Conservation (phyloP, 2,329 filamentous ascomycete genomes). For the Ophiostoma angusticollis region DNA sequence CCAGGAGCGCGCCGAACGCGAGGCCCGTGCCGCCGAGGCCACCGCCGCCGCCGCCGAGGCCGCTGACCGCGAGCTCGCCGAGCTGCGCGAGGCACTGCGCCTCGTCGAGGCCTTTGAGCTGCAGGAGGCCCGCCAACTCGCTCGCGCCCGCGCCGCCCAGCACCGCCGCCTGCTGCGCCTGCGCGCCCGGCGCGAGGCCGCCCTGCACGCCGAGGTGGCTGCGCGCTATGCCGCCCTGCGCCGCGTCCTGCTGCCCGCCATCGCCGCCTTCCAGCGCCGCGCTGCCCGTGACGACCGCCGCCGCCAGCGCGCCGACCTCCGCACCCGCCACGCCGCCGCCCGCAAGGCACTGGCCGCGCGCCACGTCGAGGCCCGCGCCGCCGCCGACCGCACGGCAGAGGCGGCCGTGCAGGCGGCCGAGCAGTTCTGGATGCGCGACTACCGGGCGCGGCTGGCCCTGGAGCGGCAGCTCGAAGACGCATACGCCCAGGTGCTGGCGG, state of each 20-base stretch:
- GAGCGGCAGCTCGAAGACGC: constrained; percentile 32
- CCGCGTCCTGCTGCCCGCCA: background rate
- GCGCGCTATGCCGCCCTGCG: constrained; percentile 5
- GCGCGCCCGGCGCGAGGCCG: constrained; percentile 26
- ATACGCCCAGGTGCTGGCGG: constrained; percentile 22
- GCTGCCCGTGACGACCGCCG: constrained; percentile 27
- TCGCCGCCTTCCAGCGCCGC: constrained; percentile 3
- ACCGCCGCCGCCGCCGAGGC: constrained; percentile 19
- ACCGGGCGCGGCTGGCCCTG: constrained; percentile 25
- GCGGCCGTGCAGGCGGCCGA: constrained; percentile 24
- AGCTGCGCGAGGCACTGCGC: constrained; percentile 27
- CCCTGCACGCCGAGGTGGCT: constrained; percentile 16
- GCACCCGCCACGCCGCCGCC: constrained; percentile 11
- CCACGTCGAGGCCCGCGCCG: constrained; percentile 22
- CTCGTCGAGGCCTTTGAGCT: constrained; percentile 36
- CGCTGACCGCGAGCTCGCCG: constrained; percentile 19
- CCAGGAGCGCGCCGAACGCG: constrained; percentile 16
- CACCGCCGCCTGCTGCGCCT: constrained; percentile 26
- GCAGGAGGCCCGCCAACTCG: constrained; percentile 24
- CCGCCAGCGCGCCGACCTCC: constrained; percentile 18
- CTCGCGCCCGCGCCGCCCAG: constrained; percentile 20
- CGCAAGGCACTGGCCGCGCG: constrained; percentile 21
- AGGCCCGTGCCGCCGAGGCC: constrained; percentile 5
- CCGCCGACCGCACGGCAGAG: constrained; percentile 17
- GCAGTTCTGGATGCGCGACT: constrained; percentile 26